These are phyloP conservation scores for Aotearoamyces nothofagi DNA, from an alignment of 2,329 filamentous ascomycete genomes.

Conservation along the genomic window DNA sequence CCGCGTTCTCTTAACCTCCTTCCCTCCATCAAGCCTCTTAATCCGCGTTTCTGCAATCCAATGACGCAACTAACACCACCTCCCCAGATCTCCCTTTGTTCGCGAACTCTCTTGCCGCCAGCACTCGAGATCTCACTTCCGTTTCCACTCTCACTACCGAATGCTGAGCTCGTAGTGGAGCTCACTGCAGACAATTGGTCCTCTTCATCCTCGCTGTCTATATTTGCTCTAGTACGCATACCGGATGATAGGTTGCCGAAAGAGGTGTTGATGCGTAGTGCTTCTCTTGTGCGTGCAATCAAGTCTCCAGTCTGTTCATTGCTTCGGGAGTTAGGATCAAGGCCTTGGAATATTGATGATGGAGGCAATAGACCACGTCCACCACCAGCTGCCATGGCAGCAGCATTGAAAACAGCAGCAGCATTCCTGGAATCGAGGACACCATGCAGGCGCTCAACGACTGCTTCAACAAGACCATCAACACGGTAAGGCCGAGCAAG, in stretches of 20 bases:
- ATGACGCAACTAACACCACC: constrained; percentile 80
- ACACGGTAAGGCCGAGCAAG: constrained; percentile 86
- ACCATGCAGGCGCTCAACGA: constrained; percentile 79
- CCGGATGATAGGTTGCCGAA: constrained; percentile 21
- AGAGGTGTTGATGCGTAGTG: constrained; percentile 33
- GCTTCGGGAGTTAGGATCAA: constrained; percentile 6
- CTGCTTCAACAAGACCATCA: constrained; percentile 81
- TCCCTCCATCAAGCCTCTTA: constrained; percentile 90
- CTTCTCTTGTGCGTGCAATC: constrained; percentile 11
- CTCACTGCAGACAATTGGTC: constrained; percentile 10
- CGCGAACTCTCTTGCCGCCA: constrained; percentile 24
- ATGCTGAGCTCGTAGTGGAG: constrained; percentile 13
- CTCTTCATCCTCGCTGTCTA: constrained; percentile 19
- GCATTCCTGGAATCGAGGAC: constrained; percentile 87
- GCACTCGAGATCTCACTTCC: constrained; percentile 22
- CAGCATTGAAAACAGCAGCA: constrained; percentile 93
- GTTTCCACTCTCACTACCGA: constrained; percentile 15
- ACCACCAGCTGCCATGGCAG: constrained; percentile 92
- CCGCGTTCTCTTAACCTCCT: constrained; percentile 66
- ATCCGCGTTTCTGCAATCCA: constrained; percentile 82
- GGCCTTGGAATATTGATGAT: not conserved
- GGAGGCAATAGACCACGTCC: constrained; percentile 33
- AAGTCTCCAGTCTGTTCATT: constrained; percentile 7
- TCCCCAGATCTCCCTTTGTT: constrained; percentile 56
- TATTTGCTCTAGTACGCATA: not conserved